Conservation (phyloP, 2,329 filamentous ascomycete species). For the Fusarium sp. region DNA sequence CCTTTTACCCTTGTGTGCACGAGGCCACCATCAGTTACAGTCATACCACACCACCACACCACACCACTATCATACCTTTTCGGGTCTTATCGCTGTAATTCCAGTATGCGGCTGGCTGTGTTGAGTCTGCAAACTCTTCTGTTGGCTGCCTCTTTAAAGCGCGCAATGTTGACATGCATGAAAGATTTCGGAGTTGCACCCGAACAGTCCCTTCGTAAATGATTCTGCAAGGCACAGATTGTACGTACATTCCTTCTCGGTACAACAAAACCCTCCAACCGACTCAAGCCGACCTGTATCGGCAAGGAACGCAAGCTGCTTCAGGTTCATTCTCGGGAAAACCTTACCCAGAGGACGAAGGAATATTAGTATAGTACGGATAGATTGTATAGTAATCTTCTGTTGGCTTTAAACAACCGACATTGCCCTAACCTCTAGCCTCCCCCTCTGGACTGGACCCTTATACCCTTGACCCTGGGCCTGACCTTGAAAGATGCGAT, state of each 20-base stretch:
- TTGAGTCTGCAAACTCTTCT: conserved; percentile 5
- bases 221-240: conserved; percentile 38
- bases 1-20: conserved; percentile 19
- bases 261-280: conserved; percentile 3
- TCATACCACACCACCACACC: conserved; percentile 24
- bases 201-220: conserved; percentile 12
- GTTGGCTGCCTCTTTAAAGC: conserved; percentile 35
- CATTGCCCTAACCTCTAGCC: conserved; percentile 19
- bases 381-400: conserved; percentile 17
- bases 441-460: conserved; percentile 2
- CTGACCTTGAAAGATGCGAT: conserved; percentile 3
- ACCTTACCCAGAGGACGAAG: neutral
- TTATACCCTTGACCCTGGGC: conserved; percentile 2
- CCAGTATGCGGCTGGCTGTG: conserved; percentile 31
- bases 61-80: conserved; percentile 10
- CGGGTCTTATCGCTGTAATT: conserved; percentile 27
- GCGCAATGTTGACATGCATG: conserved; percentile 38
- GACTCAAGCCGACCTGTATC: conserved; percentile 21
- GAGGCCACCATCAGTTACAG: conserved; percentile 22
- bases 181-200: conserved; percentile 17
- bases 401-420: conserved; percentile 16
- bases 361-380: neutral
- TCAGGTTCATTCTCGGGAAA: conserved; percentile 11
- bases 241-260: neutral
- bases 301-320: neutral